Evolutionary conservation across 2,329 filamentous ascomycete genomes (phyloP), one percentile per base, ranked within the genome.

Genomic region (Eutypella sp.): DNA sequence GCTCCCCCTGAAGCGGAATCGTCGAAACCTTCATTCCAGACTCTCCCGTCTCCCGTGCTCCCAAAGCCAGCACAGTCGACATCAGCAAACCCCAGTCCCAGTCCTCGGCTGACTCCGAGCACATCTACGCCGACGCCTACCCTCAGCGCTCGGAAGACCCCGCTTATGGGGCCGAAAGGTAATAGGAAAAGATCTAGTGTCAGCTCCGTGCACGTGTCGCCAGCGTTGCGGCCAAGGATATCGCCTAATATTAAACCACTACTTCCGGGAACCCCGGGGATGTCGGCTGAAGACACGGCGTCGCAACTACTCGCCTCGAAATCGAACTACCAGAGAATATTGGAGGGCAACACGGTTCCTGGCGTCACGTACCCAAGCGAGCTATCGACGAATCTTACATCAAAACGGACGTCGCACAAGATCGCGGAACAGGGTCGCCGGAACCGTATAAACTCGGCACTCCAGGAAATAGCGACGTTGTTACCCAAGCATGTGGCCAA

Each of bases 381-480:
- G 42, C 75, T 99, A 36, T 95, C 91, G 6, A 95, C 91, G 19
- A 96, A 96, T 54, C 72, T 99, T 22, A 96, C 91, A 0, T 96
- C 90, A 3, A 99, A 99, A 71, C 85, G 92, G 44, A 97, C 93
- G 2, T 96, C 90, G 37, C 93, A 99, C 71, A 99, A 99, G 68
- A 89, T 99, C 54, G 93, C 93, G 16, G 93, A 99, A 68, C 93
- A 99, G 70, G 93, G 93, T 6, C 83, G 93, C 40, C 78, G 93
- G 48, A 97, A 99, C 63, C 82, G 93, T 40, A 97, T 99, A 68
- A 99, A 99, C 64, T 87, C 84, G 44, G 93, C 93, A 0, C 73
- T 99, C 19, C 89, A 92, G 57, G 87, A 96, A 64, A 96, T 99
- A 65, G 90, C 93, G 42, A 78, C 83, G 0, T 74, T 99, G 2